phyloP scores from a whole-genome alignment of 805 yeast species.

The Wickerhamiella brachini region DNA sequence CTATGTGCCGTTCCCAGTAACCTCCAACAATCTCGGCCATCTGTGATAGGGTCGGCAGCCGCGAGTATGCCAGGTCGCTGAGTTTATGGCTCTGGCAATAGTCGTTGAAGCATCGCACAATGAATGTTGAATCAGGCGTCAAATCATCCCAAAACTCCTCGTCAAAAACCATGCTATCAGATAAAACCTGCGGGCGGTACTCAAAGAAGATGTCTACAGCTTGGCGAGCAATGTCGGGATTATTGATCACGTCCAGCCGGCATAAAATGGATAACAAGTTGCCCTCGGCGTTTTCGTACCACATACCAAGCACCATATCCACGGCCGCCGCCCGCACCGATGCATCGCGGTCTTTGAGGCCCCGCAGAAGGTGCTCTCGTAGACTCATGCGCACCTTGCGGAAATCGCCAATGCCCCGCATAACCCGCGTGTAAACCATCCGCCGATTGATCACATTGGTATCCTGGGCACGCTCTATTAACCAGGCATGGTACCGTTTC shows the following conservation, averaged over 20 bases:
- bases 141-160: conserved; percentile 52
- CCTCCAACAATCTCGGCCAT: conserved; percentile 45
- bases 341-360: conserved; percentile 74
- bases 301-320: conserved; percentile 50
- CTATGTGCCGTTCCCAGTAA: conserved; percentile 34
- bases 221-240: conserved; percentile 43
- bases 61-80: conserved; percentile 44
- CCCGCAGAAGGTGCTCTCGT: conserved; percentile 70
- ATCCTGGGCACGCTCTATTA: conserved; percentile 77
- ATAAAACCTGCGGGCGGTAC: conserved; percentile 45
- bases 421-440: conserved; percentile 50
- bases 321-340: conserved; percentile 58
- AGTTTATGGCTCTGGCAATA: conserved; percentile 45
- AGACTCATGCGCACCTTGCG: conserved; percentile 37
- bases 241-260: conserved; percentile 53
- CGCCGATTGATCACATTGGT: conserved; percentile 57
- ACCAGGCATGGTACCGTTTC: conserved; percentile 36
- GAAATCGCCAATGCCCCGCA: conserved; percentile 55
- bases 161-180: conserved; percentile 40
- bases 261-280: conserved; percentile 63
- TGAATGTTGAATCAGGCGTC: conserved; percentile 61
- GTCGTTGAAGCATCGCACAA: conserved; percentile 52
- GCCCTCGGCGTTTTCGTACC: conserved; percentile 58
- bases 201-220: conserved; percentile 55
- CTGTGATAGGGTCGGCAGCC: conserved; percentile 67